Base-by-base conservation (phyloP, 495 filamentous ascomycete species). In the Friedmanniomyces simplex region DNA sequence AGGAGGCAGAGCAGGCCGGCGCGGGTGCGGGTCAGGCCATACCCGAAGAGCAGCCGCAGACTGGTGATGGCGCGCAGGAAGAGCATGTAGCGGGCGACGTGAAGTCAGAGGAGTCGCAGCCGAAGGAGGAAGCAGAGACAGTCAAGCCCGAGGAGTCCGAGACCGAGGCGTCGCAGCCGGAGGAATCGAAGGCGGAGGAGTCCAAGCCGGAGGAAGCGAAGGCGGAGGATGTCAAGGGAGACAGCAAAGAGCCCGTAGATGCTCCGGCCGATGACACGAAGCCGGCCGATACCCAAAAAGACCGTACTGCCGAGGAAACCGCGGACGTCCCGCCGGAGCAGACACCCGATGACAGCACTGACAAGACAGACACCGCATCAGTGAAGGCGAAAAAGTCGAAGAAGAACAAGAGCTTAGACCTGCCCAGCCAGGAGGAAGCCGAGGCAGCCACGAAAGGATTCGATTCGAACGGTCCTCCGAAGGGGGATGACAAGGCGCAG, bases 341-440 rank as follows among this genome's bases (percentile, higher is more conserved):
- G 25, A 6, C 47, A 13, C 54, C 49, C 36, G 60, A 63, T 4
- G 55, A 55, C 1, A 51, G 16, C 20, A 50, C n/a, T n/a, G 52
- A 25, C 20, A 51, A 49, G 18, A 28, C 47, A 2, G 48, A 48
- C 12, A 45, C 42, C 16, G 49, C 48, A 11, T 20, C 22, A 20
- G 39, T 43, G 14, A 54, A 52, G 28, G 6, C 54, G 11, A 53
- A 48, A 37, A 59, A 59, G 45, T 16, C 61, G 11, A 64, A 60
- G 58, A 56, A 54, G 20, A 42, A 57, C 25, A 51, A 49, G 24
- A 25, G 25, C 26, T 41, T 60, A 2, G 60, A 60, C 5, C 52
- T 66, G 14, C 63, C 63, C 14, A 63, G 60, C 50, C 63, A 66
- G 45, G 63, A 61, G 43, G 63, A 66, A 34, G 63, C 63, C 21